Evolutionary conservation across 257 asterid genomes (phyloP).

Genomic region (Jaltomata sinuosa): DNA sequence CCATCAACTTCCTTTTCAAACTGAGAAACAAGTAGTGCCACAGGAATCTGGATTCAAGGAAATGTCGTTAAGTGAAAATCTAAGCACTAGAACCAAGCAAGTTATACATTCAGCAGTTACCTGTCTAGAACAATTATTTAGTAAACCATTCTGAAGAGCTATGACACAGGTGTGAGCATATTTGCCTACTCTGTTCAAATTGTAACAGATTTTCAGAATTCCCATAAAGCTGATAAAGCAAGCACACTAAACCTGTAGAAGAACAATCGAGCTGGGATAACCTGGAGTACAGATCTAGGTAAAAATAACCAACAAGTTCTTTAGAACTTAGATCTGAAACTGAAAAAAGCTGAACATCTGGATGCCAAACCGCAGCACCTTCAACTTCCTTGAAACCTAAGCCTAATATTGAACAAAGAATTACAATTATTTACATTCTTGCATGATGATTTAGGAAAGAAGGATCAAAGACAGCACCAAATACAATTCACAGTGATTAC

Average conservation of each 20-base stretch:
- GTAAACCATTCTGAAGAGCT: constrained; percentile 79
- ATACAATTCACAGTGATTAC: constrained; percentile 23
- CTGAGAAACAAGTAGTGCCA: constrained; percentile 74
- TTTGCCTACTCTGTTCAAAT: constrained; percentile 69
- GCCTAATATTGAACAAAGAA: constrained; percentile 34
- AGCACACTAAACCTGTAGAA: not conserved
- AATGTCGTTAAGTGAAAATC: not conserved
- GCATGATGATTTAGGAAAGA: not conserved
- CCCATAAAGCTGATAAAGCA: not conserved
- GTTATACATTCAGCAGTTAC: constrained; percentile 23
- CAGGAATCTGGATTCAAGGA: constrained; percentile 56
- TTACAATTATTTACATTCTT: constrained; percentile 1
- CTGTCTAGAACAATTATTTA: constrained; percentile 44
- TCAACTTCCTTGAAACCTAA: constrained; percentile 65
- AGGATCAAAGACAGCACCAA: not conserved
- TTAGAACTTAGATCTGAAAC: constrained; percentile 71
- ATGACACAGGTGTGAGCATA: constrained; percentile 85
- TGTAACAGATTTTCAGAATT: constrained; percentile 12
- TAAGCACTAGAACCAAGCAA: not conserved
- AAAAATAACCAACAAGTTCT: constrained; percentile 77
- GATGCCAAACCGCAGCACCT: constrained; percentile 79
- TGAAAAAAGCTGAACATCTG: constrained; percentile 72
- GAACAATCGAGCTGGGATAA: constrained; percentile 10
- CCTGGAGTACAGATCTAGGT: constrained; percentile 85
- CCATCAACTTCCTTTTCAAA: constrained; percentile 67